Percentiles rank a stretch among this genome's conserved stretches.
Evolutionary conservation across 495 filamentous ascomycete genomes (phyloP).

Genomic region (Penicillium samsonianum): DNA sequence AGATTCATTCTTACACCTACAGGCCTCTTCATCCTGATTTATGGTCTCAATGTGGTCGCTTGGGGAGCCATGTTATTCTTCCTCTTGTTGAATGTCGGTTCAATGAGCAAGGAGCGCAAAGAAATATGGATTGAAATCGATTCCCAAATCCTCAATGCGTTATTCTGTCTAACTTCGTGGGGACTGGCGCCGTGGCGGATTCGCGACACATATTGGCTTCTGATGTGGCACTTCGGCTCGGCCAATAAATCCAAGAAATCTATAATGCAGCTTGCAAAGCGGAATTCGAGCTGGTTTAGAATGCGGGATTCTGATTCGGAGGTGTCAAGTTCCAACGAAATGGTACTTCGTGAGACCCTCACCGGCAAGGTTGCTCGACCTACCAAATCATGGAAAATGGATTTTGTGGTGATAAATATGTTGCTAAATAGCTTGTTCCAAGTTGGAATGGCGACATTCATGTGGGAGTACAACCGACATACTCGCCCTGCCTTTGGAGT

Average conservation of each 20-base stretch:
- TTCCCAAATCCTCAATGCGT: slow-evolving; percentile 77
- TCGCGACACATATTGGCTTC: slow-evolving; percentile 70
- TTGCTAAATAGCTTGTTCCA: slow-evolving; percentile 78
- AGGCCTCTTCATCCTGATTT: slow-evolving; percentile 74
- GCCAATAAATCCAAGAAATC: not conserved
- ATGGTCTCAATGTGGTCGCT: slow-evolving; percentile 77
- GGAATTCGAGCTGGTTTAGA: not conserved
- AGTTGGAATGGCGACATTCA: slow-evolving; percentile 65
- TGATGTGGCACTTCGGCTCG: slow-evolving; percentile 57
- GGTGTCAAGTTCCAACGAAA: not conserved
- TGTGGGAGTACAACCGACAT: slow-evolving; percentile 77
- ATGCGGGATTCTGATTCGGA: not conserved
- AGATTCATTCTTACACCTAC: slow-evolving; percentile 30
- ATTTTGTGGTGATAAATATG: slow-evolving; percentile 76
- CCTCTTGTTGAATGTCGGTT: slow-evolving; percentile 70
- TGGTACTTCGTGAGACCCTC: not conserved
- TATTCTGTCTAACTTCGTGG: slow-evolving; percentile 87
- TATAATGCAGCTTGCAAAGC: not conserved
- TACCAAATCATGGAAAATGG: slow-evolving; percentile 72
- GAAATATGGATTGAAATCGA: slow-evolving; percentile 85
- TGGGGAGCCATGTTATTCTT: slow-evolving; percentile 93
- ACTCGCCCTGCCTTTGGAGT: slow-evolving; percentile 72
- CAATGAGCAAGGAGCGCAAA: slow-evolving; percentile 70
- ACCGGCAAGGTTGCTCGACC: slow-evolving; percentile 34
- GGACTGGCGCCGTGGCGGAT: slow-evolving; percentile 85